Evolutionary conservation across 2,329 filamentous ascomycete species (phyloP), one percentile per base, ranked within the genome.

Genomic region (Cladophialophora chaetospira): DNA sequence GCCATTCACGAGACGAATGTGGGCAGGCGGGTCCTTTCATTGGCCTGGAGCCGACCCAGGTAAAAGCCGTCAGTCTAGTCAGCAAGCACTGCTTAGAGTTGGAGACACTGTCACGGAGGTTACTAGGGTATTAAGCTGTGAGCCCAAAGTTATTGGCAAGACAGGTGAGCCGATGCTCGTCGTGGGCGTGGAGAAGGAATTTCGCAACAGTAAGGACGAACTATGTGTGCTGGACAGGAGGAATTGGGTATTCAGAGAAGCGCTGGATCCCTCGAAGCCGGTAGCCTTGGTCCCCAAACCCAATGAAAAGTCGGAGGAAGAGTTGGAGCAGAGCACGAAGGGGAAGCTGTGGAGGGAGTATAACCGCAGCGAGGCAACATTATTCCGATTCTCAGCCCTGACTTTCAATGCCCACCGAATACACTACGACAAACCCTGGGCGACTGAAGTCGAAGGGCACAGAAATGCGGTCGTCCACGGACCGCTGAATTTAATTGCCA

Each of bases 1-100:
- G 2, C 84, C 84, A 0, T 88, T 86, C 55, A 85, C 82, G 1
- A 71, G 84, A 26, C 76, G 85, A 10, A 87, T 88, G 85, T 88
- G 85, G 85, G 85, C 85, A 0, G 85, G 84, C 1, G 85, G 85
- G 0, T 73, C 76, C 54, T 81, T 87, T 70, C 67, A 69, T 11
- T 86, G 83, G 82, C 65, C 73, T 1, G 65, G 63, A 4, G 62
- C 63, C 10, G 57, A 61, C 45, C 61, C 61, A 2, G 40, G 43
- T 17, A 9, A 19, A 10, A 47, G 40, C n/a, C 15, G 15, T 15
- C 33, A 29, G 10, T 10, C 11, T 10, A 29, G 11, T 2, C n/a
- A 33, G 28, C 68, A 71, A 10, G 75, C 78, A 62, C 61, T 68
- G 15, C 67, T 87, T 57, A 72, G 74, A 1, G 77, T 86, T 1